Evolutionary conservation across 257 asterid species (phyloP).

Genomic region (Gardenia jasminoides): DNA sequence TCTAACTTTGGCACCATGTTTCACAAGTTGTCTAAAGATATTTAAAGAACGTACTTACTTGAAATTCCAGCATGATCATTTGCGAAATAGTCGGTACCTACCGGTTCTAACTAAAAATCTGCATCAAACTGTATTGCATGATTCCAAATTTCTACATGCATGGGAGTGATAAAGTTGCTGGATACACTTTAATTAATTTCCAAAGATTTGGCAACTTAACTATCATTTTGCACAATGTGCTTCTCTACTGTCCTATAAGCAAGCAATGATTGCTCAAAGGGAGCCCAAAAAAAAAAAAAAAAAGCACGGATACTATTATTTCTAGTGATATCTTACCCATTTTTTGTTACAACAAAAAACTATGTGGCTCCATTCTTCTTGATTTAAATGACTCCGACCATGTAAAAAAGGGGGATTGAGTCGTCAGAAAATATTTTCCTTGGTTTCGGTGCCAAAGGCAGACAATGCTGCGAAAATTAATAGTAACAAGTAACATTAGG

Average conservation of each 20-base stretch:
- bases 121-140: neutral
- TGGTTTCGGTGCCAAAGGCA: no score
- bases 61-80: neutral
- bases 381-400: neutral
- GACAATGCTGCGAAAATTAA: no score
- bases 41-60: no score
- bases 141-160: neutral
- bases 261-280: neutral
- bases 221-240: constrained; percentile 9
- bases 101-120: neutral
- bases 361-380: neutral
- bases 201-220: constrained; percentile 9
- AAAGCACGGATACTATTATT: neutral
- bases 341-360: no score
- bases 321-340: neutral
- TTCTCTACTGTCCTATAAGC: neutral
- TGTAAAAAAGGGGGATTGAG: neutral
- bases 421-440: no score
- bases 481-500: no score
- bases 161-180: neutral
- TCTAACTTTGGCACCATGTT: neutral
- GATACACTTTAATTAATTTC: neutral
- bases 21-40: neutral
- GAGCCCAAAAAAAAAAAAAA: neutral
- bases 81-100: neutral